Evolutionary conservation across 176 grass and related monocot genomes (phyloP).

Genomic region (Alopecurus myosuroides): DNA sequence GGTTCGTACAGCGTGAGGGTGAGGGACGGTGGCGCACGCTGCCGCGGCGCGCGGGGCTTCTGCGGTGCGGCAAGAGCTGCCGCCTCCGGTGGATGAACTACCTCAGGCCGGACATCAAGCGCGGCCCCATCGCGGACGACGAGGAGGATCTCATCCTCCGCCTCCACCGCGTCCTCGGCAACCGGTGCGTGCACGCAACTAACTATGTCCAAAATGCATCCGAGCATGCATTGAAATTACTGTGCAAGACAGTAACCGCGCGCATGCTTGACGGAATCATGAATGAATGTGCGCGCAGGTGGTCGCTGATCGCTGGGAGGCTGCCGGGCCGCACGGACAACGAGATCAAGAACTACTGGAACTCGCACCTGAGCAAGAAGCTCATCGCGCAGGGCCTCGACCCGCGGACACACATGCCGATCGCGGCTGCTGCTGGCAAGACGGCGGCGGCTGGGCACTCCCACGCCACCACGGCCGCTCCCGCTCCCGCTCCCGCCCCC

Average conservation of each 20-base stretch:
- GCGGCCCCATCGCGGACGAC: slow-evolving; percentile 61
- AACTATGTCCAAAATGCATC: background rate
- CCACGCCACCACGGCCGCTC: background rate
- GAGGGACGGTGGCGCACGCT: slow-evolving; percentile 75
- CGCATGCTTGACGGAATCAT: background rate
- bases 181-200: slow-evolving; percentile 41
- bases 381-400: slow-evolving; percentile 63
- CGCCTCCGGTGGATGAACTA: slow-evolving; percentile 94
- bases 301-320: slow-evolving; percentile 74
- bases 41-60: slow-evolving; percentile 68
- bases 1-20: slow-evolving; percentile 57
- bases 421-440: background rate
- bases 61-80: slow-evolving; percentile 96
- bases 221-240: too few relatives aligned
- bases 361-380: slow-evolving; percentile 81
- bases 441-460: background rate
- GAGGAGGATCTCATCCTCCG: slow-evolving; percentile 95
- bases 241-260: background rate
- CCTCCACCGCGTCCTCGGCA: slow-evolving; percentile 90
- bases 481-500: too few relatives aligned
- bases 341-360: slow-evolving; percentile 93
- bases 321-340: slow-evolving; percentile 82
- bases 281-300: slow-evolving; percentile 25
- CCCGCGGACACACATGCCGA: slow-evolving; percentile 60
- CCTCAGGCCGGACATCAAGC: slow-evolving; percentile 72